phyloP scores from a whole-genome alignment of 2,329 filamentous ascomycete genomes.

The Alternaria sp. region DNA sequence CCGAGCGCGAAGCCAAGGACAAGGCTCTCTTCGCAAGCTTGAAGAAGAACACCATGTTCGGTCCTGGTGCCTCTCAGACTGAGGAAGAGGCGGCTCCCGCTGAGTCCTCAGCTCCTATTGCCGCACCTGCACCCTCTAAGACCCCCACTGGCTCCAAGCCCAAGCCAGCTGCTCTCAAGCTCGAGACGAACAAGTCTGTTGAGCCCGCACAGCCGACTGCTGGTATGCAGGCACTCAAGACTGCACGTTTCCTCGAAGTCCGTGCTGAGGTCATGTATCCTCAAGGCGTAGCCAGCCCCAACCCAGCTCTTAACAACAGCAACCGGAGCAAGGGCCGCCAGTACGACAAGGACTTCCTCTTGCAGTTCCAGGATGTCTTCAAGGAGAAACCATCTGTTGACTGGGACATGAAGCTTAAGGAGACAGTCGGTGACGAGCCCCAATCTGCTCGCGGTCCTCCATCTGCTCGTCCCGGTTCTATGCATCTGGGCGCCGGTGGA shows the following conservation, averaged over 20 bases:
- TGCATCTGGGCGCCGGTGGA: conserved; percentile 48
- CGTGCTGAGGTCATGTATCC: conserved; percentile 82
- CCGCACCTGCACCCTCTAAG: conserved; percentile 32
- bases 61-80: conserved; percentile 50
- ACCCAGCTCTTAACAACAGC: conserved; percentile 85
- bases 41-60: conserved; percentile 56
- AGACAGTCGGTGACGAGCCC: conserved; percentile 79
- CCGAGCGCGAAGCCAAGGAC: conserved; percentile 45
- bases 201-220: conserved; percentile 93
- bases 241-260: conserved; percentile 83
- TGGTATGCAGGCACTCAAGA: conserved; percentile 90
- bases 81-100: conserved; percentile 39
- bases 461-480: conserved; percentile 63
- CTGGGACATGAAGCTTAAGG: conserved; percentile 88
- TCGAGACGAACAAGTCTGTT: conserved; percentile 83
- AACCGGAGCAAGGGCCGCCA: conserved; percentile 86
- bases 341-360: conserved; percentile 92
- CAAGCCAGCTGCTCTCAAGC: conserved; percentile 88
- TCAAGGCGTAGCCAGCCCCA: conserved; percentile 75
- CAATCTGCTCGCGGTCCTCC: conserved; percentile 66
- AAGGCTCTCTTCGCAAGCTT: conserved; percentile 53
- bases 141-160: conserved; percentile 65
- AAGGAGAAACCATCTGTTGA: conserved; percentile 95
- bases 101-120: conserved; percentile 51
- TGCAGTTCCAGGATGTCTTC: conserved; percentile 96